Percentiles rank a stretch among this genome's conserved stretches.
phyloP scores from a whole-genome alignment of 2,329 filamentous ascomycete species.

The Grosmannia clavigera region DNA sequence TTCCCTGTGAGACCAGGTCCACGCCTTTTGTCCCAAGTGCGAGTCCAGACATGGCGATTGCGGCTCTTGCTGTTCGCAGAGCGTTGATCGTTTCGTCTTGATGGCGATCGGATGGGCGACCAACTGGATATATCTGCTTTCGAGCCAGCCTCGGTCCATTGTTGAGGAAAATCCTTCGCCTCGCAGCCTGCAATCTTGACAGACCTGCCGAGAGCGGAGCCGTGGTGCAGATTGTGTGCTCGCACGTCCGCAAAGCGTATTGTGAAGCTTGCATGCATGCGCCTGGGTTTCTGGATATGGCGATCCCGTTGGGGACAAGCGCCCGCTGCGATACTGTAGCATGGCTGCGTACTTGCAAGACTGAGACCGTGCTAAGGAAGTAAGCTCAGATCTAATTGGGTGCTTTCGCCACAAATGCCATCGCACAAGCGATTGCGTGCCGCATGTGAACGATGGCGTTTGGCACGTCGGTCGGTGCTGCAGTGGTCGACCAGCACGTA shows the following conservation, averaged over 20 bases:
- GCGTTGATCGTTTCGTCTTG: no score
- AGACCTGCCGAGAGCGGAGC: no score
- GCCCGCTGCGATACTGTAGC: no score
- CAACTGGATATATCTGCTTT: no score
- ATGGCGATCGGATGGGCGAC: no score
- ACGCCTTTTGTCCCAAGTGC: background rate
- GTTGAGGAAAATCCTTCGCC: no score
- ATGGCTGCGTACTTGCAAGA: background rate
- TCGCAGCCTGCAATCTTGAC: no score
- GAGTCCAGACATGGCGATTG: background rate
- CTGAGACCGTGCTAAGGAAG: background rate
- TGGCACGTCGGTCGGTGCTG: no score
- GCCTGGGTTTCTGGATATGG: background rate
- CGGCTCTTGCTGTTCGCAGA: no score
- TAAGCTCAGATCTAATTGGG: background rate
- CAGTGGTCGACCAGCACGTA: background rate
- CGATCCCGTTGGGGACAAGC: background rate
- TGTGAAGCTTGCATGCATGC: background rate
- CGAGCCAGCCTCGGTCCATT: no score
- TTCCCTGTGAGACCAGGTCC: slow-evolving; percentile 6
- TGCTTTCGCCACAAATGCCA: background rate
- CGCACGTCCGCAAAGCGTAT: background rate
- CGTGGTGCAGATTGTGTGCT: background rate
- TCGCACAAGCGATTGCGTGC: background rate
- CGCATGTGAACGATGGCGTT: background rate